A percentile compares a stretch with the other conserved stretches of the same genome.
Conservation (phyloP, 1,284 basidiomycete species). For the Hemileia vastatrix region DNA sequence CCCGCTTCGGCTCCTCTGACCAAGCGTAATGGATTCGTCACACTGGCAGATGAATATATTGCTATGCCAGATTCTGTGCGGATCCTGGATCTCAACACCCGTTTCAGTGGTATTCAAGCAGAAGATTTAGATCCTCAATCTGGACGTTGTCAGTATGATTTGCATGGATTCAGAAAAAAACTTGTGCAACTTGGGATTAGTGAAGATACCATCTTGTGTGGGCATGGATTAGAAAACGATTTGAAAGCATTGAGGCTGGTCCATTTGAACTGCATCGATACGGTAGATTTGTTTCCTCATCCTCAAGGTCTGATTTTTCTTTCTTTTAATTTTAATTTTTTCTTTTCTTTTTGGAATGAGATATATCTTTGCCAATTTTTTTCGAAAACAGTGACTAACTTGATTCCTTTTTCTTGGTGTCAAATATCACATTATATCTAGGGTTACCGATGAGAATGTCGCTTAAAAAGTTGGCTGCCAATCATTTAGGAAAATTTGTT, state of each 20-base stretch:
- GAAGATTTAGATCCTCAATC: no score
- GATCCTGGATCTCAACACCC: slow-evolving; percentile 73
- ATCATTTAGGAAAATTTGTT: slow-evolving; percentile 3
- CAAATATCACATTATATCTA: no score
- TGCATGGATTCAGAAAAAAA: slow-evolving; percentile 57
- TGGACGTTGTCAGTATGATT: slow-evolving; percentile 47
- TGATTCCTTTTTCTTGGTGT: not conserved
- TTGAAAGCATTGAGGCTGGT: slow-evolving; percentile 73
- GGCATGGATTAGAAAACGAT: slow-evolving; percentile 67
- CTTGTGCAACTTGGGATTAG: slow-evolving; percentile 60
- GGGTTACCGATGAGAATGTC: slow-evolving; percentile 8
- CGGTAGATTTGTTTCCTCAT: slow-evolving; percentile 45
- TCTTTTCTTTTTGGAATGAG: no score
- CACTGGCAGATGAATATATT: slow-evolving; percentile 68
- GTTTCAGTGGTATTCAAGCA: slow-evolving; percentile 24
- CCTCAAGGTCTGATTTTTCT: not conserved
- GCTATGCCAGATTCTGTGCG: slow-evolving; percentile 65
- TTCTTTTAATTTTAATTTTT: not conserved
- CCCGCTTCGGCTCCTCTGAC: not conserved
- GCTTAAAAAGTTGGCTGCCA: not conserved
- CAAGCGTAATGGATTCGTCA: slow-evolving; percentile 56
- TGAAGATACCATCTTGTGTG: slow-evolving; percentile 64
- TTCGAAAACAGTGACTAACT: not conserved
- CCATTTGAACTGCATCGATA: slow-evolving; percentile 71
- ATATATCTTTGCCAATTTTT: not conserved